Evolutionary conservation across 345 rosid species (phyloP), one percentile per base, ranked within the genome.

Genomic region (Populus pruinosa): DNA sequence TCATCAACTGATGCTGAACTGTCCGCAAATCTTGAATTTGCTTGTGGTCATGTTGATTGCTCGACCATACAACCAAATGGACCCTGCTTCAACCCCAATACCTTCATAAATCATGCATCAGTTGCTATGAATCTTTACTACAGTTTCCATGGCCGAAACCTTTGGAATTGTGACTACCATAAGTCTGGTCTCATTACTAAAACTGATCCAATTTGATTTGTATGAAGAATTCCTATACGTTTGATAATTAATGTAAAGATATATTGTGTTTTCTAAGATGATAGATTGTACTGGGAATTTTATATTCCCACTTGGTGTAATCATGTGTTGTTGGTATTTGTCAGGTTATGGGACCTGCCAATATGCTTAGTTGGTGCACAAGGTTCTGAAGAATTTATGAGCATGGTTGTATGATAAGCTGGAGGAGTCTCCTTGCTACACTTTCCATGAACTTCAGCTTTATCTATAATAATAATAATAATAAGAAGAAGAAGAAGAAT

Each of bases 121-220:
- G 76, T 71, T 27, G 76, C 36, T 17, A 78, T 78, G 76, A 78
- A 78, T n/a, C 38, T 64, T n/a, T 78, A 71, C 66, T 78, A 78
- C 65, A 66, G 36, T 13, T 27, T 25, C 17, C 43, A 14, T 16
- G 76, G 76, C 41, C 71, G 76, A 78, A 49, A 63, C 70, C 1
- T 29, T 0, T 78, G 76, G 76, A 64, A 35, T 27, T 78, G 80
- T 78, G 64, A 71, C 53, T 78, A 71, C 76, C 35, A 1, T 4
- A 25, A 53, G 1, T 29, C 75, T 71, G 80, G 65, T 25, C 71
- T 71, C 35, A 65, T 71, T 36, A 38, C 56, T 56, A 35, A 8
- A 2, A 49, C 47, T 39, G 75, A 78, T 78, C 80, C 80, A 71
- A 18, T 7, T 20, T 8, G 23, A 4, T 59, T 59, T 59, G 64